Conservation (phyloP, 1,284 basidiomycete genomes). For the Phellinidium pouzarii region DNA sequence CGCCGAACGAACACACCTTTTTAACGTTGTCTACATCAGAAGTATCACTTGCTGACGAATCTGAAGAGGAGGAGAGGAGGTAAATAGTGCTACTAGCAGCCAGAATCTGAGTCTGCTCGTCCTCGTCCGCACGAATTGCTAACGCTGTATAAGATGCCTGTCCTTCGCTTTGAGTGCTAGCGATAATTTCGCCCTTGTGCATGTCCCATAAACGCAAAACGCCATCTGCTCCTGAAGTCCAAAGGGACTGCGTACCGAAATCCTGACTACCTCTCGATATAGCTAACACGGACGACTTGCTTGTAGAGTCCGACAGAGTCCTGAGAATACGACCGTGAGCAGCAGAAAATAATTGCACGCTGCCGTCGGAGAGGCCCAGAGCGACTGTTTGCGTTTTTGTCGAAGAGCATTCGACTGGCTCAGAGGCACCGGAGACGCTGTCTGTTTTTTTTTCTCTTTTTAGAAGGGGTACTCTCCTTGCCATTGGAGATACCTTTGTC, state of each 20-base stretch:
- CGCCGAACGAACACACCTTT: conserved; percentile 50
- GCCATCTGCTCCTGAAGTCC: conserved; percentile 55
- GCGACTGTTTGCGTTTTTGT: conserved; percentile 37
- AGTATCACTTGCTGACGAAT: conserved; percentile 26
- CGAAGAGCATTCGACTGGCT: conserved; percentile 18
- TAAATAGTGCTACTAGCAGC: conserved; percentile 55
- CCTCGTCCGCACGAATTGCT: conserved; percentile 33
- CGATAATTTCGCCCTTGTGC: conserved; percentile 39
- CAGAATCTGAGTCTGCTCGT: conserved; percentile 38
- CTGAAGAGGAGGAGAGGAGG: conserved; percentile 36
- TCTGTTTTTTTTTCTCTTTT: conserved; percentile 35
- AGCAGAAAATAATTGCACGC: conserved; percentile 50
- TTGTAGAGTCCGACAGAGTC: conserved; percentile 48
- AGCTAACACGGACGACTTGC: conserved; percentile 45
- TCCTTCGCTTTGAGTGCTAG: conserved; percentile 47
- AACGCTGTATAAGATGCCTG: conserved; percentile 51
- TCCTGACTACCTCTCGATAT: conserved; percentile 27
- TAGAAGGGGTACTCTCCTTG: conserved; percentile 31
- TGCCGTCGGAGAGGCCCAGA: conserved; percentile 53
- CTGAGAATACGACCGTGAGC: conserved; percentile 47
- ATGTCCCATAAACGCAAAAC: conserved; percentile 53
- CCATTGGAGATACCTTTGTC: conserved; percentile 23
- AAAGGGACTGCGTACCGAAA: conserved; percentile 29
- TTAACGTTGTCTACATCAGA: conserved; percentile 35
- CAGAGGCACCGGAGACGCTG: conserved; percentile 25